phyloP scores from a whole-genome alignment of 371 early-diverging fungal genomes.

The Rhizopus microsporus region DNA sequence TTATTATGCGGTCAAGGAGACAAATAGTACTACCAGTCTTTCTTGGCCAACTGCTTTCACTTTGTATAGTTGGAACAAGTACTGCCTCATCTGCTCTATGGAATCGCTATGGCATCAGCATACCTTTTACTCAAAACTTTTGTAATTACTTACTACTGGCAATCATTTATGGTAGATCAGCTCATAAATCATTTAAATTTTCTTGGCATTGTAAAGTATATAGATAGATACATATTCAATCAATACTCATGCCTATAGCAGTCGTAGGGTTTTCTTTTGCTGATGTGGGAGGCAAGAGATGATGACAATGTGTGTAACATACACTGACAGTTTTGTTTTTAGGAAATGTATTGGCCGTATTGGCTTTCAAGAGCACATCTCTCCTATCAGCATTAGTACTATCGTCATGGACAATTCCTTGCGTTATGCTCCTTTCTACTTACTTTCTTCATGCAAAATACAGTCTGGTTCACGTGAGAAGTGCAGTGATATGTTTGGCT shows the following conservation, averaged over 20 bases:
- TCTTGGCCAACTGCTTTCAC: constrained; percentile 44
- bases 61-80: constrained; percentile 49
- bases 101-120: constrained; percentile 34
- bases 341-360: constrained; percentile 47
- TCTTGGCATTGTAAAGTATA: constrained; percentile 25
- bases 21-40: constrained; percentile 9
- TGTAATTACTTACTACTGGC: constrained; percentile 36
- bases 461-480: constrained; percentile 26
- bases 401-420: constrained; percentile 48
- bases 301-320: neutral
- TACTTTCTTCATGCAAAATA: constrained; percentile 33
- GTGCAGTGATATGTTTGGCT: constrained; percentile 31
- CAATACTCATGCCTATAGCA: constrained; percentile 8
- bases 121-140: constrained; percentile 46
- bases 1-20: constrained; percentile 3
- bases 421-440: constrained; percentile 43
- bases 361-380: constrained; percentile 48
- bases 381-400: constrained; percentile 42
- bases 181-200: constrained; percentile 1
- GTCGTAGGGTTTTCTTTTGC: constrained; percentile 46
- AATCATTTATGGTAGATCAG: constrained; percentile 19
- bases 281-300: constrained; percentile 41
- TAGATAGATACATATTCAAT: neutral
- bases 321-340: neutral
- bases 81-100: constrained; percentile 48